Base-by-base conservation (phyloP, 805 yeast genomes). In the Starmerella potacharoeniae region DNA sequence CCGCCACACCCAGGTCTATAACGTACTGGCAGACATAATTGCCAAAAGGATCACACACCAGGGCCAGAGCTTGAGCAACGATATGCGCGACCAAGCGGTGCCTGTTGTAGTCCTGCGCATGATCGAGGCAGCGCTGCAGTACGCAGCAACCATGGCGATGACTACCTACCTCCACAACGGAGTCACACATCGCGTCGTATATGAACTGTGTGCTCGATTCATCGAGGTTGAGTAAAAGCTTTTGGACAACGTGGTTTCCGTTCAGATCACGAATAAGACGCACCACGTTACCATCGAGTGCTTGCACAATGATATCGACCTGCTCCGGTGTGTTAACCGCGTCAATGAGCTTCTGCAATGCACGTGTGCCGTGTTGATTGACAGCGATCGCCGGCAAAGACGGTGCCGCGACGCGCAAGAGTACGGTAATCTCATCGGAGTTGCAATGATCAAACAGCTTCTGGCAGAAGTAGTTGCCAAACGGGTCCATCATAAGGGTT, bases 131-230 rank as follows among this genome's bases (percentile, higher is more conserved):
- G 64, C 97, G 79, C 71, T 91, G 98, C 55, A 91, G 75, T 30
- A 91, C 97, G 70, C 97, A 91, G 72, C 98, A 93, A 6, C 97
- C 98, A 66, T 93, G 97, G 65, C 96, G 80, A 66, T 93, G 97
- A 48, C 95, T 88, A 5, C 96, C 95, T 55, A 93, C 87, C 55
- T 81, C 84, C 40, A 82, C 76, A 59, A 93, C 84, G 60, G 88
- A 77, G 13, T 70, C 70, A 56, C 83, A 75, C 4, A 93, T 93
- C 16, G 95, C 84, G 65, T 89, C 93, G 67, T 87, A 89, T 57
- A 93, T 86, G 66, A 93, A 91, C 67, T 90, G 93, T 61, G 86
- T 78, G 55, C 86, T 84, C n/a, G 71, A 73, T 2, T 84, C 75
- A 31, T 75, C 72, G 63, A 93, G 77, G 62, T 80, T 79, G 62